phyloP scores from a whole-genome alignment of 495 filamentous ascomycete genomes.

The Viridothelium virens region DNA sequence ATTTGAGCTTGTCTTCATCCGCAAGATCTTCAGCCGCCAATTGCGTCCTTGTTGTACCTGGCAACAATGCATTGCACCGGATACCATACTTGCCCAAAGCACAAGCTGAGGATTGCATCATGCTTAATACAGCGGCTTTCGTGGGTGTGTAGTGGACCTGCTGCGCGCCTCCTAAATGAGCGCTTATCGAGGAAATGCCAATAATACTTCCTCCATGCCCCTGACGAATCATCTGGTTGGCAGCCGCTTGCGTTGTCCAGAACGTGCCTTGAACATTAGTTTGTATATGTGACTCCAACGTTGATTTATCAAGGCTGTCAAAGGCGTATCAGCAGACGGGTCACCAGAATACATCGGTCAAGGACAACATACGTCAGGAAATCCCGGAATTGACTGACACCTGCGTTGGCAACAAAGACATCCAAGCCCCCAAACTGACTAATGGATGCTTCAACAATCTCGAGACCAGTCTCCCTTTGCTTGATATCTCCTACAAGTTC shows the following conservation, averaged over 20 bases:
- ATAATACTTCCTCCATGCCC: slow-evolving; percentile 48
- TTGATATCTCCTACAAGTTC: neutral
- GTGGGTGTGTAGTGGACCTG: slow-evolving; percentile 74
- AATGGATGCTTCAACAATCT: slow-evolving; percentile 9
- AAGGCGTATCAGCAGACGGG: neutral
- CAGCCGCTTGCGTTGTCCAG: slow-evolving; percentile 57
- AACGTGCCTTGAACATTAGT: slow-evolving; percentile 72
- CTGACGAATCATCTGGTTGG: slow-evolving; percentile 53
- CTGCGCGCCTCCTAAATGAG: slow-evolving; percentile 44
- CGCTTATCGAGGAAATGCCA: slow-evolving; percentile 66
- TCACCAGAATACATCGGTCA: neutral
- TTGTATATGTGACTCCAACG: slow-evolving; percentile 38
- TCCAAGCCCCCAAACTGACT: neutral
- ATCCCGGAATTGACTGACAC: neutral
- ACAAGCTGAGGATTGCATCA: slow-evolving; percentile 66
- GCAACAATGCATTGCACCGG: slow-evolving; percentile 70
- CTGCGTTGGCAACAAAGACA: neutral
- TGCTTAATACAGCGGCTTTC: slow-evolving; percentile 69
- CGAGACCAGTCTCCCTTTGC: neutral
- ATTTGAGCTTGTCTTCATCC: neutral
- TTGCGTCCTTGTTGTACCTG: slow-evolving; percentile 36
- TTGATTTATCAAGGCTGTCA: neutral
- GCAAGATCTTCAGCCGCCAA: neutral
- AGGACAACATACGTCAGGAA: neutral
- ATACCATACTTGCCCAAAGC: slow-evolving; percentile 71